These are phyloP conservation scores for Aspergillus sp. DNA, from an alignment of 2,329 filamentous ascomycete species.

Conservation along the genomic window DNA sequence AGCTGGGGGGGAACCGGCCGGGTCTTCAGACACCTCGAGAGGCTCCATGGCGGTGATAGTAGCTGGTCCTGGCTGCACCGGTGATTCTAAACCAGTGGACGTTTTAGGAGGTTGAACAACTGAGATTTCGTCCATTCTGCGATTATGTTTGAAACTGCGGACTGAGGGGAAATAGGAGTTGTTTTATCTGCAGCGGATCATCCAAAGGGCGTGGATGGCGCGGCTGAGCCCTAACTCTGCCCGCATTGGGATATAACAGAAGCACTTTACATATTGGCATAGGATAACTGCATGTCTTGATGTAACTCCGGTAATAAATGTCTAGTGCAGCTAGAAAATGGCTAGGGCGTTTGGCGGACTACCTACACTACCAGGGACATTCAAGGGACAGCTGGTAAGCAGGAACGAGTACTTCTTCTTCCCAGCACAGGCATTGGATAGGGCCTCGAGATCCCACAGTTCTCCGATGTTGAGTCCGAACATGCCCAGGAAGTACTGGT, in stretches of 20 bases:
- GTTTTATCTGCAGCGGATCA: too few relatives aligned
- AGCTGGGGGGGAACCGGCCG: too few relatives aligned
- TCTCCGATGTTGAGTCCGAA: conserved; percentile 49
- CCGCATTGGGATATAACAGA: too few relatives aligned
- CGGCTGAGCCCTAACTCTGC: too few relatives aligned
- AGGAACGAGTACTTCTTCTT: conserved; percentile 45
- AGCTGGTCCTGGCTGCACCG: neutral
- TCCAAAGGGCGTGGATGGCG: too few relatives aligned
- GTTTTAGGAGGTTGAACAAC: neutral
- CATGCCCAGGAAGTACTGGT: conserved; percentile 43
- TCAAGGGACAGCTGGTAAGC: conserved; percentile 45
- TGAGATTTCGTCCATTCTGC: neutral
- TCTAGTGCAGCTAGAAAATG: conserved; percentile 24
- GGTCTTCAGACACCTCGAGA: neutral
- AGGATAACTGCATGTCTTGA: too few relatives aligned
- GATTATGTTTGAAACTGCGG: neutral
- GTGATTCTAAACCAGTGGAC: neutral
- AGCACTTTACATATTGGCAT: too few relatives aligned
- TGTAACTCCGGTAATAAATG: too few relatives aligned
- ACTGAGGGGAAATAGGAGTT: too few relatives aligned
- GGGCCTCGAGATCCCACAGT: conserved; percentile 45
- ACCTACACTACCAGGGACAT: conserved; percentile 40
- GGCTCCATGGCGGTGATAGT: neutral
- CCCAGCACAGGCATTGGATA: conserved; percentile 39
- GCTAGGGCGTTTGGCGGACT: conserved; percentile 33